Evolutionary conservation across 106 monocot genomes (phyloP), one percentile per base, ranked within the genome.

Genomic region (Cymbidium sinense): DNA sequence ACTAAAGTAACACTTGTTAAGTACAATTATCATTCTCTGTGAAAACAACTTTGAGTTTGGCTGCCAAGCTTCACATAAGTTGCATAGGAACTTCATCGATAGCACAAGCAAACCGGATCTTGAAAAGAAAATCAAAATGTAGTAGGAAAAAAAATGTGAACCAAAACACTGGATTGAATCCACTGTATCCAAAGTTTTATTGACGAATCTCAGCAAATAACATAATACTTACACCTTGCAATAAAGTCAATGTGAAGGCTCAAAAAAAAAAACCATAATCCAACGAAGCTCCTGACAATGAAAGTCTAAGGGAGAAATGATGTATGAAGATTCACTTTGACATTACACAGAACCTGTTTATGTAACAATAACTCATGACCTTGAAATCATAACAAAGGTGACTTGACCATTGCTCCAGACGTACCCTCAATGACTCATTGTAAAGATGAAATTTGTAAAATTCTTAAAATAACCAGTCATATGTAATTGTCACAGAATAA

Each of bases 1-100:
- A 64, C 64, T 29, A 29, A 64, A 64, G 64, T 64, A 64, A 64
- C 23, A 64, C 20, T 64, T 64, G 64, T 64, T 64, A 64, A 64
- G 64, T 54, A 54, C 19, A 18, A 54, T 20, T 54, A 54, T 2
- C 23, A 27, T 64, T 64, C 28, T 11, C 23, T 27, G 28, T 64
- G 64, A 64, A 64, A 27, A 29, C 15, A 5, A 29, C 29, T 29
- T 29, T 64, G 64, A 64, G 6, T 64, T 64, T 64, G 64, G 54
- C 9, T 64, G 27, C 20, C 28, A 64, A 27, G 6, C 29, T 9
- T 10, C 64, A 64, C n/a, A 64, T 64, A 64, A 19, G 64, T 20
- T 54, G 54, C 1, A 1, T 6, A 54, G 3, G 7, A 0, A 54
- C 21, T 54, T 21, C 18, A 54, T n/a, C 21, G 8, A 29, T 29